Evolutionary conservation across 1,284 basidiomycete genomes (phyloP), one percentile per base, ranked within the genome.

Genomic region (Ustilago shanxiensis): DNA sequence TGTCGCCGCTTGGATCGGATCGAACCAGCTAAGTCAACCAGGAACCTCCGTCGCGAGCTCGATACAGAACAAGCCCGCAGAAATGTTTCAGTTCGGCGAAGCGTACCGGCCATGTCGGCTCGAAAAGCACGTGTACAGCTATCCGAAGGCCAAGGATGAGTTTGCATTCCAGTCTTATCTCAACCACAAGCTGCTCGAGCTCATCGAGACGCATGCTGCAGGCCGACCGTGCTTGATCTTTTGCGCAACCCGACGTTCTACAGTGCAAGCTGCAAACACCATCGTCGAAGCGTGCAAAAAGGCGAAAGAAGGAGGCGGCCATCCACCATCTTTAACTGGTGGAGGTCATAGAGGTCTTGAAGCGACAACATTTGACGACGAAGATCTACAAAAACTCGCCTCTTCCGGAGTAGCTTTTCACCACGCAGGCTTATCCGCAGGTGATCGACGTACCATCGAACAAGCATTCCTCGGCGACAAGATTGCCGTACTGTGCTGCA

Each of bases 1-100:
- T 81, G 91, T 99, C 28, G 95, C 95, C 0, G 86, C 88, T 52
- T 98, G 95, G 96, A 91, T 98, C 56, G 92, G 92, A 1, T 60
- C 71, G 14, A 64, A 73, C 18, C 3, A 24, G 1, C 16, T 31
- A 2, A 7, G 2, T 2, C 50, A 33, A 16, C 11, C 26, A 44
- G 39, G 20, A n/a, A 13, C 13, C 3, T 29, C n/a, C 14, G 33
- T 44, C 10, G 18, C 31, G 14, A 24, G 20, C 35, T 13, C 41
- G 10, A 16, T 9, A 47, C 8, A 22, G 11, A 61, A 20, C 7
- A 10, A 29, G 18, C 14, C 55, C 6, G 79, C 79, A 22, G 58
- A 75, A 37, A 52, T 76, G 10, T 80, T 80, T 53, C 55, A 67
- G 13, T 83, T 83, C 26, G 79, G 74, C 16, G 82, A 83, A 29